A percentile compares a stretch with the other conserved stretches of the same genome.
Conservation (phyloP, 768 basidiomycete genomes). For the Pleurotus citrinopileatus region DNA sequence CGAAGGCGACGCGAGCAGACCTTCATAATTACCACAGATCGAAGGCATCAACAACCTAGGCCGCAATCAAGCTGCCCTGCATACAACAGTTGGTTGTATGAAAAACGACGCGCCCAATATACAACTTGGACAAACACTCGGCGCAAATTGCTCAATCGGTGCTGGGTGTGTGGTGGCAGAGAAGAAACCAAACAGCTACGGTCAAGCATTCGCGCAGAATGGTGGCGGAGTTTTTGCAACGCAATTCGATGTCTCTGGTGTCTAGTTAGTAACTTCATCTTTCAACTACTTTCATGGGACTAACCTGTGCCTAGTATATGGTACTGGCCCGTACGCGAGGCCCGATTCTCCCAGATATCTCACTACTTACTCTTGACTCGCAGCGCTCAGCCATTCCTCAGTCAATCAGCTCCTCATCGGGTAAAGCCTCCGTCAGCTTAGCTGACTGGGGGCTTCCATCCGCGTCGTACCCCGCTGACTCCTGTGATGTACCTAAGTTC, state of each 20-base stretch:
- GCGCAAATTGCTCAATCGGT: constrained; percentile 59
- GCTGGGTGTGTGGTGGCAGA: constrained; percentile 65
- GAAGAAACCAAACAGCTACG: constrained; percentile 55
- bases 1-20: too few relatives aligned
- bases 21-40: background rate
- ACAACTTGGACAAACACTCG: constrained; percentile 23
- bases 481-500: constrained; percentile 52
- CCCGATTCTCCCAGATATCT: background rate
- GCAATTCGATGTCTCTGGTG: constrained; percentile 62
- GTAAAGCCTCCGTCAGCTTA: constrained; percentile 20
- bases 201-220: constrained; percentile 58
- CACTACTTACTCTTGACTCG: background rate
- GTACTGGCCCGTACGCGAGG: constrained; percentile 2
- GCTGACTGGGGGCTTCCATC: constrained; percentile 58
- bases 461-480: constrained; percentile 55
- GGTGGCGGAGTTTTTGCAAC: constrained; percentile 78
- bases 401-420: background rate
- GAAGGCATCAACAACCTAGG: constrained; percentile 46
- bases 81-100: constrained; percentile 62
- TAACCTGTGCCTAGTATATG: constrained; percentile 22
- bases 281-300: background rate
- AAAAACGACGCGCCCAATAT: constrained; percentile 39
- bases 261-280: constrained; percentile 45
- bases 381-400: constrained; percentile 6
- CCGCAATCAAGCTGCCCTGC: constrained; percentile 67